Percentiles rank a stretch among this genome's conserved stretches.
Evolutionary conservation across 2,329 filamentous ascomycete genomes (phyloP).

Genomic region (Clarireedia hainanense): DNA sequence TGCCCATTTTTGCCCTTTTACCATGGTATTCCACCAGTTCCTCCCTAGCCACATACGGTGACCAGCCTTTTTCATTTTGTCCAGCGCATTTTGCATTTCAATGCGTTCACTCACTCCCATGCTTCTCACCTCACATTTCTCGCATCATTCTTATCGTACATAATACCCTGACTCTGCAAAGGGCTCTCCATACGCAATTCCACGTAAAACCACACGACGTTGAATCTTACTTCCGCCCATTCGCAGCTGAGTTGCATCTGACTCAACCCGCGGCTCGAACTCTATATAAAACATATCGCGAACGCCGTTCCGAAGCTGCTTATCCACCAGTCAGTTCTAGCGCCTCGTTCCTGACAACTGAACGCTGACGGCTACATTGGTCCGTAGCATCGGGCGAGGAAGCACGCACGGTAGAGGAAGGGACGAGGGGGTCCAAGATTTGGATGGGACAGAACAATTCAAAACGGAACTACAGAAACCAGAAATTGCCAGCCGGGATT

Average conservation of each 20-base stretch:
- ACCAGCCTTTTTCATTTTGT: conserved; percentile 8
- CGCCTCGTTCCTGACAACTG: conserved; percentile 1
- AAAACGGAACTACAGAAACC: background rate
- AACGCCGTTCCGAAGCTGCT: background rate
- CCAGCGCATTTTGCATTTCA: conserved; percentile 11
- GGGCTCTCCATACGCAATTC: no score
- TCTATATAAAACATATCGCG: conserved; percentile 1
- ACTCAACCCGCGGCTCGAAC: no score
- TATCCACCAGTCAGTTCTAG: background rate
- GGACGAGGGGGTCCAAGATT: background rate
- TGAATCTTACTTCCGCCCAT: no score
- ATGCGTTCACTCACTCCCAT: background rate
- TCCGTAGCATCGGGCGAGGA: background rate
- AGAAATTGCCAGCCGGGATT: background rate
- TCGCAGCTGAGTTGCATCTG: no score
- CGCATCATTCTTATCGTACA: background rate
- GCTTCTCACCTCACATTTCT: background rate
- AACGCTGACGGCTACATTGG: background rate
- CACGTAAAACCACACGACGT: no score
- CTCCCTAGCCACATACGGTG: background rate
- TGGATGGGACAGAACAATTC: background rate
- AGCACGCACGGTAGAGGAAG: background rate
- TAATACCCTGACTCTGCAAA: background rate
- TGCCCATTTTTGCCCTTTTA: background rate
- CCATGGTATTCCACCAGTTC: background rate